These are phyloP conservation scores for Monosporozyma solicola DNA, from an alignment of 805 yeast species.

Conservation along the genomic window DNA sequence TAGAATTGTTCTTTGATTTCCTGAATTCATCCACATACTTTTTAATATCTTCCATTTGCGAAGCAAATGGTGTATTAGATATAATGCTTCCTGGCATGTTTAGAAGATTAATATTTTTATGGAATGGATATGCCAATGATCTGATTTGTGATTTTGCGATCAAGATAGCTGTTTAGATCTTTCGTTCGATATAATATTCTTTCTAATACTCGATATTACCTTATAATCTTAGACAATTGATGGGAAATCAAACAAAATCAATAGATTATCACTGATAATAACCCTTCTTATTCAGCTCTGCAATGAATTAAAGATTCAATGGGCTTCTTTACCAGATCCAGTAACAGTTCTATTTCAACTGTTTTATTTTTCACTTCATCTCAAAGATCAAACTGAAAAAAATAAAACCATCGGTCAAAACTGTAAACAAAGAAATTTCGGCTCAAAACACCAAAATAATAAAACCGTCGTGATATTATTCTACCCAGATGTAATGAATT, in stretches of 20 bases:
- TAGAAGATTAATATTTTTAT: too few relatives aligned
- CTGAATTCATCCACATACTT: conserved; percentile 23
- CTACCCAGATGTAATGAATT: too few relatives aligned
- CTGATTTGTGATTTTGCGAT: too few relatives aligned
- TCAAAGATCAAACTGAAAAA: background rate
- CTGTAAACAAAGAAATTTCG: background rate
- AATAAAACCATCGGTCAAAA: background rate
- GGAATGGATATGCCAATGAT: too few relatives aligned
- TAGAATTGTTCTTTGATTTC: conserved; percentile 4
- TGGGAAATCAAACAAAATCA: too few relatives aligned
- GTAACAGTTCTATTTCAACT: background rate
- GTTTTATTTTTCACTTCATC: background rate
- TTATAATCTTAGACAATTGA: too few relatives aligned
- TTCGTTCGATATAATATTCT: too few relatives aligned
- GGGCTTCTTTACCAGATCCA: background rate
- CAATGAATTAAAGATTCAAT: background rate
- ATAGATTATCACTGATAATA: too few relatives aligned
- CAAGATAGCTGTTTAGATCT: too few relatives aligned
- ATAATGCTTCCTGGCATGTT: background rate
- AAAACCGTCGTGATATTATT: background rate
- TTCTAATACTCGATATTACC: too few relatives aligned
- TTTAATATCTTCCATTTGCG: conserved; percentile 30
- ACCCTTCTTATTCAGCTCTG: background rate
- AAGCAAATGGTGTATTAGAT: conserved; percentile 19
- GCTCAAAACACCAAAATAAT: background rate